These are phyloP conservation scores for Blastobotrys ciferrii DNA, from an alignment of 1,139 yeast genomes.

Conservation along the genomic window DNA sequence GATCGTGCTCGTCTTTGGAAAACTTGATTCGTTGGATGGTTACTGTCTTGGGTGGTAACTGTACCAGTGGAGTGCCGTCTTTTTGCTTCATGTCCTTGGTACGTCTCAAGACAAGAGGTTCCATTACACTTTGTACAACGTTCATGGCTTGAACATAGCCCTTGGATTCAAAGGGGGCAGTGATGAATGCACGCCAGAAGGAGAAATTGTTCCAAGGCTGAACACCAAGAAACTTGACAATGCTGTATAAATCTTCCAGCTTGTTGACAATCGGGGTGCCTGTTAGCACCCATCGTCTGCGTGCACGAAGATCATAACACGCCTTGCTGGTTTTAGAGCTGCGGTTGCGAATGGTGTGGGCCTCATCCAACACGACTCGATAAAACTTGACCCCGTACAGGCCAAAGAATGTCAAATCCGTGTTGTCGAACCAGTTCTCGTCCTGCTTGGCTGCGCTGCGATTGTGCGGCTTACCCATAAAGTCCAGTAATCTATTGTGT, in stretches of 20 bases:
- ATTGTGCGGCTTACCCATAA: conserved; percentile 13
- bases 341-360: conserved; percentile 83
- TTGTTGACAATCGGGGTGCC: conserved; percentile 94
- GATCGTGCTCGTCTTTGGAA: conserved; percentile 59
- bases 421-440: conserved; percentile 24
- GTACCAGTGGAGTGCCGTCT: conserved; percentile 74
- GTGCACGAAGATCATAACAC: conserved; percentile 60
- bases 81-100: conserved; percentile 80
- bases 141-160: conserved; percentile 69
- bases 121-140: conserved; percentile 79
- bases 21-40: conserved; percentile 65
- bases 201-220: conserved; percentile 90
- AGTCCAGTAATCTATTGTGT: conserved; percentile 41
- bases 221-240: conserved; percentile 68
- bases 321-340: conserved; percentile 80
- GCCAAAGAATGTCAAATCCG: conserved; percentile 42
- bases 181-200: conserved; percentile 86
- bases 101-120: conserved; percentile 79
- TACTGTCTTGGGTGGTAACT: conserved; percentile 74
- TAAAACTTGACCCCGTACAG: conserved; percentile 72
- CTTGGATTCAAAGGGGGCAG: conserved; percentile 76
- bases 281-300: conserved; percentile 80
- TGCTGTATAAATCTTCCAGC: conserved; percentile 79
- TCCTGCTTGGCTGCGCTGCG: conserved; percentile 4
- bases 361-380: conserved; percentile 85